Evolutionary conservation across 768 basidiomycete species (phyloP), one percentile per base, ranked within the genome.

Genomic region (Pholiota microspora): DNA sequence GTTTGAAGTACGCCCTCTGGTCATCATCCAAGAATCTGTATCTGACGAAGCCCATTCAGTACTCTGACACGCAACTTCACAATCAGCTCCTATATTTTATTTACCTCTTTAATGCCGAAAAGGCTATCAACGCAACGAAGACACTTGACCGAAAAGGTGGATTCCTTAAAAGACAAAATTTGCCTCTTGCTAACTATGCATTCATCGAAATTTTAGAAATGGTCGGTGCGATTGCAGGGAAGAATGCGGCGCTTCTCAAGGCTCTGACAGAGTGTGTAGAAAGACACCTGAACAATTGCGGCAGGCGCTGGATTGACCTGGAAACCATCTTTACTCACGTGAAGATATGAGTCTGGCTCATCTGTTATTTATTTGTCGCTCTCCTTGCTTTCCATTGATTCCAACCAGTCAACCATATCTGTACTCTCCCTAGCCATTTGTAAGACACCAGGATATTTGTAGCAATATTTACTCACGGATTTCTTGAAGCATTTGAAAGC

Each of bases 241-340:
- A 74, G 27, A 89, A 95, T 64, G 51, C 60, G 5, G 65, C 56
- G 0, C 74, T 86, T 18, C 73, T 98, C 18, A 56, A 67, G 2
- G 64, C 67, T 4, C 78, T 98, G 71, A 68, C 69, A 0, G 67
- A 62, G 0, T 83, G 84, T 15, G 86, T 91, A 0, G 77, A 90
- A 54, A 86, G 83, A 64, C 92, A 97, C 65, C 77, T 98, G n/a
- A 78, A 91, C 57, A 83, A 86, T 65, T 94, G 88, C 69, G 95
- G 92, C 32, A 78, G 95, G 59, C 81, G 92, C 54, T 98, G 92
- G 88, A 92, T 99, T 15, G 85, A 92, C 61, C 78, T 99, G 61
- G 74, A 77, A 32, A 64, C 76, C 3, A 72, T 99, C 49, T 98
- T 99, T 71, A 85, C 89, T 27, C 88, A 85, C 65, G 88, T 95